These are phyloP conservation scores for Trichoderma afroharzianum DNA, from an alignment of 2,329 filamentous ascomycete species.

Conservation along the genomic window DNA sequence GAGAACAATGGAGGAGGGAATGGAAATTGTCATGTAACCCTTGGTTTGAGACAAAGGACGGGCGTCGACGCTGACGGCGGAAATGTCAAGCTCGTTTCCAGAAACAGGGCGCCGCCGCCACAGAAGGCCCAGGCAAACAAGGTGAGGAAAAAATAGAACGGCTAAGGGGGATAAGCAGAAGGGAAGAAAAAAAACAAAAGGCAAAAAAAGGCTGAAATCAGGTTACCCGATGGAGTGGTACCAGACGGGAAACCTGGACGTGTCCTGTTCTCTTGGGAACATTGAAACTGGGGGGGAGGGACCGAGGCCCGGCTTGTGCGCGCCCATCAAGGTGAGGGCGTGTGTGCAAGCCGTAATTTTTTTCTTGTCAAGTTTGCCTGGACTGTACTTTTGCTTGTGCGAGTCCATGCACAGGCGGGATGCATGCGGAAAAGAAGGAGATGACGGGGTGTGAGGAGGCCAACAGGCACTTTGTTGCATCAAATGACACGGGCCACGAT, in stretches of 20 bases:
- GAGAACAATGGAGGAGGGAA: not conserved
- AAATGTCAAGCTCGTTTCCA: not conserved
- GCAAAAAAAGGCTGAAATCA: not conserved
- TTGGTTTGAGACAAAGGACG: not conserved
- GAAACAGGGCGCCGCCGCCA: not conserved
- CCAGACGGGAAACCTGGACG: not conserved
- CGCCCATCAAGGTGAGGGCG: not conserved
- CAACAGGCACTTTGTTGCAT: not conserved
- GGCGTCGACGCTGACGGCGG: constrained; percentile 13
- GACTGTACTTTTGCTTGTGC: not conserved
- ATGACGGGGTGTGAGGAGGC: not conserved
- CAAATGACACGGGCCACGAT: not conserved
- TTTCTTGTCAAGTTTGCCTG: not conserved
- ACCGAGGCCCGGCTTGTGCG: not conserved
- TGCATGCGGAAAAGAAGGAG: not conserved
- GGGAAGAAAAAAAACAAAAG: not conserved
- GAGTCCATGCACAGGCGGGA: not conserved
- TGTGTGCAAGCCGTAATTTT: not conserved
- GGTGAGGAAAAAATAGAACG: not conserved
- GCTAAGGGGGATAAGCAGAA: not conserved
- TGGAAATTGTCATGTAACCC: not conserved
- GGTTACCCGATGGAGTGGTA: not conserved
- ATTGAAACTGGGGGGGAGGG: too few species aligned
- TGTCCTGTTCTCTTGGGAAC: constrained; percentile 7
- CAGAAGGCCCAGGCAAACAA: not conserved